phyloP scores from a whole-genome alignment of 2,329 filamentous ascomycete genomes.

The Fusarium anguioides region DNA sequence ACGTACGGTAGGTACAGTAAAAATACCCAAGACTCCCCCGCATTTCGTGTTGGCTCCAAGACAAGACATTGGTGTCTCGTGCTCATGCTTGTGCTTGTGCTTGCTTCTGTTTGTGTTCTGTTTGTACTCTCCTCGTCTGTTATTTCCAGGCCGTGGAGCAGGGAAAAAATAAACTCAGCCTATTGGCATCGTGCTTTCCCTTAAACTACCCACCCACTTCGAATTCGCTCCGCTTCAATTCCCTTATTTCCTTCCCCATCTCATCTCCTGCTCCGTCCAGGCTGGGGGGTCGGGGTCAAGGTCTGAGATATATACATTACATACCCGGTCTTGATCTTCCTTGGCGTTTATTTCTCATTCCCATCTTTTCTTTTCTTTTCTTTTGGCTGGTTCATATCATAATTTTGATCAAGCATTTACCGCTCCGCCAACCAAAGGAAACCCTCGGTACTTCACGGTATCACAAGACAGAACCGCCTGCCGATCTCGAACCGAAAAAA shows the following conservation, averaged over 20 bases:
- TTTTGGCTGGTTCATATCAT: constrained; percentile 1
- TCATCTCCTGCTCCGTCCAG: constrained; percentile 2
- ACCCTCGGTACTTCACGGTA: neutral
- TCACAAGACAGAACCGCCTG: constrained; percentile 22
- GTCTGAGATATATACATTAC: constrained; percentile 20
- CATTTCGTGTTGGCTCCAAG: constrained; percentile 33
- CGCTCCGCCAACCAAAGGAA: neutral
- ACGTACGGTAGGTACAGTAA: constrained; percentile 16
- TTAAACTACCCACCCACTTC: constrained; percentile 21
- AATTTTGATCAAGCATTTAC: constrained; percentile 6
- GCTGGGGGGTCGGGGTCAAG: neutral
- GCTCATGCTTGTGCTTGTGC: neutral
- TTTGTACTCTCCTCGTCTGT: constrained; percentile 6
- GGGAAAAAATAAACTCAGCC: constrained; percentile 25
- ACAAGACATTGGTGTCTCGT: constrained; percentile 19
- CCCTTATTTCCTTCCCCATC: constrained; percentile 3
- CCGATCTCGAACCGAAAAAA: constrained; percentile 15
- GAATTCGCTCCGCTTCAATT: constrained; percentile 14
- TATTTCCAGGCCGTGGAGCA: constrained; percentile 13
- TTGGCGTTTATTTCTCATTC: constrained; percentile 35
- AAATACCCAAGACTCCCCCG: constrained; percentile 41
- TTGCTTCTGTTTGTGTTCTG: neutral
- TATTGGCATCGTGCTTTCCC: constrained; percentile 12
- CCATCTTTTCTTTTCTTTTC: neutral
- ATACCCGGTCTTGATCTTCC: constrained; percentile 12